These are phyloP conservation scores for Bolboschoenoplectus hybrid DNA, from an alignment of 202 grass and related monocot genomes.

Conservation along the genomic window DNA sequence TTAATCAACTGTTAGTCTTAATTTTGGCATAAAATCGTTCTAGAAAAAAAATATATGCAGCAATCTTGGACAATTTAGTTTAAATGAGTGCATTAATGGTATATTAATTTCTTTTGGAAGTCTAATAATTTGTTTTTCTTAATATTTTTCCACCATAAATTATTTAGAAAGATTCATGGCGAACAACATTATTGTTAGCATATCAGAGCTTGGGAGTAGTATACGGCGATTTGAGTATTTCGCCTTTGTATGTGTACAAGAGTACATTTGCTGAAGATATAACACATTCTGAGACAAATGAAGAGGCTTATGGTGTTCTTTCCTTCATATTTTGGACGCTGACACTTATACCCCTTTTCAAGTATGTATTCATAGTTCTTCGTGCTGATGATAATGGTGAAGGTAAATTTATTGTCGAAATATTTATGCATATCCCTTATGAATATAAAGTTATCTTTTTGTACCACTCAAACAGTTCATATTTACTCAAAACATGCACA, in stretches of 20 bases:
- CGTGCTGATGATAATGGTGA: conserved; percentile 95
- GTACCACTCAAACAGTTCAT: background rate
- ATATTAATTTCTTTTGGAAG: background rate
- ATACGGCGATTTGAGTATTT: conserved; percentile 95
- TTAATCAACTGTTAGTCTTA: background rate
- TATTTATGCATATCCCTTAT: background rate
- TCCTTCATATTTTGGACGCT: conserved; percentile 99
- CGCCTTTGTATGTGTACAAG: conserved; percentile 88
- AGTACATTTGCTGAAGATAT: conserved; percentile 99
- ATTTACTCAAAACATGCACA: background rate
- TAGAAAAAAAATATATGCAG: background rate
- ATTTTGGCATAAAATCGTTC: background rate
- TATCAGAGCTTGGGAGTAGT: conserved; percentile 98
- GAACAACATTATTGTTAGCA: conserved; percentile 76
- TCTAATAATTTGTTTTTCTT: background rate
- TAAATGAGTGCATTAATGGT: background rate
- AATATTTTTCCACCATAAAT: background rate
- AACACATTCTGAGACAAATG: conserved; percentile 86
- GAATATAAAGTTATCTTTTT: background rate
- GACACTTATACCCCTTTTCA: conserved; percentile 88
- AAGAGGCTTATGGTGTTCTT: conserved; percentile 90
- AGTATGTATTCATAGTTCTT: conserved; percentile 94
- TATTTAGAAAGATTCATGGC: conserved; percentile 89
- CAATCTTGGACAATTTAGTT: background rate
- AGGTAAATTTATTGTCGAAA: conserved; percentile 47